A percentile compares a stretch with the other conserved stretches of the same genome.
Evolutionary conservation across 1,284 basidiomycete genomes (phyloP).

Genomic region (Amylostereum areolatum): DNA sequence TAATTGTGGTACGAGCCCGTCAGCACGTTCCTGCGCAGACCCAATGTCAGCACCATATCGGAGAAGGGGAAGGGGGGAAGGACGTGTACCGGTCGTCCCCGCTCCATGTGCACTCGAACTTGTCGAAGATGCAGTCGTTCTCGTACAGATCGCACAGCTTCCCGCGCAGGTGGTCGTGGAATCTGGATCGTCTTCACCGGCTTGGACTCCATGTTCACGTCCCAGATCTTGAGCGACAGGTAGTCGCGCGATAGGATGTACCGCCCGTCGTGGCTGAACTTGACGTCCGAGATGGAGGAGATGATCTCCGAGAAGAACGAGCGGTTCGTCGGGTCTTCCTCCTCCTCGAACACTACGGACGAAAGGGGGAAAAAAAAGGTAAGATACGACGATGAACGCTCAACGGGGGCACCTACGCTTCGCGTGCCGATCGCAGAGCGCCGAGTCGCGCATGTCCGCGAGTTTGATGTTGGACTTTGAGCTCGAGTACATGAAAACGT

Average conservation of each 20-base stretch:
- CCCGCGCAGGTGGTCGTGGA: constrained; percentile 94
- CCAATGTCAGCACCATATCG: constrained; percentile 6
- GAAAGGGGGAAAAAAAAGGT: constrained; percentile 10
- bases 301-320: constrained; percentile 99
- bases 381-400: constrained; percentile 6
- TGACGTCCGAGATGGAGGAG: constrained; percentile 99
- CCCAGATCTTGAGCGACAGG: constrained; percentile 98
- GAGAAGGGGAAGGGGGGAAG: constrained; percentile 1
- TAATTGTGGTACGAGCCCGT: constrained; percentile 99
- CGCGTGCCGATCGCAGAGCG: constrained; percentile 92
- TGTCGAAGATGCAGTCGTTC: constrained; percentile 99
- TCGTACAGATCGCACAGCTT: constrained; percentile 99
- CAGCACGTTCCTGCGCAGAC: constrained; percentile 71
- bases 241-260: constrained; percentile 98
- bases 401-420: constrained; percentile 66
- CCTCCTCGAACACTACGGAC: constrained; percentile 89
- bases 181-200: constrained; percentile 98
- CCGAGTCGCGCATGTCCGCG: constrained; percentile 99
- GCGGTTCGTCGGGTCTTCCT: constrained; percentile 94
- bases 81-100: constrained; percentile 86
- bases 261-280: constrained; percentile 95
- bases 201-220: constrained; percentile 97
- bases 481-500: constrained; percentile 99
- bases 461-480: constrained; percentile 99
- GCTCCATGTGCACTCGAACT: constrained; percentile 97